Evolutionary conservation across 441 rosid genomes (phyloP).

Genomic region (Aleurites moluccanus): DNA sequence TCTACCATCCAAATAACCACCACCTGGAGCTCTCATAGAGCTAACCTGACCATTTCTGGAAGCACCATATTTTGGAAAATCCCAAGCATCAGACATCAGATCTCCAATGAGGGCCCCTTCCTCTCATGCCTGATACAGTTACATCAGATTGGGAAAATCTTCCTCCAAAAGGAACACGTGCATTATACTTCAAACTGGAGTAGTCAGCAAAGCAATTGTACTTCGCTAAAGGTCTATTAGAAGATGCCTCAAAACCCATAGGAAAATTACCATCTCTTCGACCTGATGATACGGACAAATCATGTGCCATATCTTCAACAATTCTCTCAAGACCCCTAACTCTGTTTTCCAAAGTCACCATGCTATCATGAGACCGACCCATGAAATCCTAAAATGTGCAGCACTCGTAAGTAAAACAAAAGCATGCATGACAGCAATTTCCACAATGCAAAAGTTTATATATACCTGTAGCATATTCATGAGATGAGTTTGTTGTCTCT

Average conservation of each 20-base stretch:
- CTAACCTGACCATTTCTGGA: conserved; percentile 73
- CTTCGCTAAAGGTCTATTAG: conserved; percentile 59
- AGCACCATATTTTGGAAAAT: conserved; percentile 55
- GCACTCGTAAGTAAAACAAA: conserved; percentile 21
- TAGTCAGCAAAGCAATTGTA: conserved; percentile 73
- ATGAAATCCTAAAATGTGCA: conserved; percentile 73
- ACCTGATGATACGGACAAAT: conserved; percentile 82
- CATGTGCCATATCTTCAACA: conserved; percentile 92
- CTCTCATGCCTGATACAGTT: conserved; percentile 52
- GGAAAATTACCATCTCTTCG: conserved; percentile 62
- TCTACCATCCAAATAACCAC: conserved; percentile 50
- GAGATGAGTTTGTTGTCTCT: conserved; percentile 92
- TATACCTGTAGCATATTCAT: conserved; percentile 95
- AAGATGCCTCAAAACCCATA: conserved; percentile 63
- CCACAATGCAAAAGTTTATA: conserved; percentile 13
- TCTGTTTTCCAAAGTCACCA: conserved; percentile 88
- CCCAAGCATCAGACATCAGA: conserved; percentile 82
- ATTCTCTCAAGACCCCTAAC: conserved; percentile 97
- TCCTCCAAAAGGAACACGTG: conserved; percentile 67
- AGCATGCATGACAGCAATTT: conserved; percentile 10
- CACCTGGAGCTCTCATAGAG: conserved; percentile 58
- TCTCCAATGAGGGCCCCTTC: conserved; percentile 79
- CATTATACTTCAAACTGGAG: conserved; percentile 59
- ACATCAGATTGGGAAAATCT: conserved; percentile 76
- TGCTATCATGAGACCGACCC: conserved; percentile 98